Base-by-base conservation (phyloP, 2,329 filamentous ascomycete genomes). In the Sarocladium strictum region DNA sequence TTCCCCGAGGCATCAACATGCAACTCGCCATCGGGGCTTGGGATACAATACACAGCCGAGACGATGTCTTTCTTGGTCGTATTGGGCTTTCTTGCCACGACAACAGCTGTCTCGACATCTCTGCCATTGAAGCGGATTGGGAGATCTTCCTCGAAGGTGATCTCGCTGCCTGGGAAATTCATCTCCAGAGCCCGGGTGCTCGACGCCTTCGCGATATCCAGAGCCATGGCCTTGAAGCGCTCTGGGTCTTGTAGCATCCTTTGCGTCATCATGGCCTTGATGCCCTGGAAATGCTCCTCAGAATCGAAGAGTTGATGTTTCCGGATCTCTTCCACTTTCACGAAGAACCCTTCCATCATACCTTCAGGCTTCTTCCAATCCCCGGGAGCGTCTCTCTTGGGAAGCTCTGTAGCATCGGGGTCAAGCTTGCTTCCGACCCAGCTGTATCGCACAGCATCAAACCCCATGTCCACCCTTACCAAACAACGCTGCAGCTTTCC, bases 51-150 rank as follows among this genome's bases (percentile, higher is more conserved):
- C 14, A 53, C 15, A 14, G 33, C 54, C 2, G 49, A 45, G 14
- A 49, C 27, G 9, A 55, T 53, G 33, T 50, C 43, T 19, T 41
- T 53, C 29, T 38, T 37, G 27, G 26, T 32, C 38, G 53, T 49
- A 15, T 32, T 32, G 7, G 50, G 40, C 15, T 55, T 35, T 23
- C 38, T 37, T 11, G 37, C 54, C 2, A 53, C 47, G 12, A 55
- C 15, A 2, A 55, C 3, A 15, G 43, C 27, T 2, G 49, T 53
- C 10, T 53, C 24, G 15, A 19, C 27, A 10, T 43, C 2, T 15
- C 35, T 50, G n/a, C 37, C 54, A n/a, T 51, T 38, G 9, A 55
- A 26, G 2, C 11, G 2, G 17, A 43, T 43, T 3, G 35, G 11
- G 24, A 55, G 38, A n/a, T 43, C 26, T 12, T 37, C 54, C 3